These are phyloP conservation scores for Clohesyomyces aquaticus DNA, from an alignment of 495 filamentous ascomycete species.

Conservation along the genomic window DNA sequence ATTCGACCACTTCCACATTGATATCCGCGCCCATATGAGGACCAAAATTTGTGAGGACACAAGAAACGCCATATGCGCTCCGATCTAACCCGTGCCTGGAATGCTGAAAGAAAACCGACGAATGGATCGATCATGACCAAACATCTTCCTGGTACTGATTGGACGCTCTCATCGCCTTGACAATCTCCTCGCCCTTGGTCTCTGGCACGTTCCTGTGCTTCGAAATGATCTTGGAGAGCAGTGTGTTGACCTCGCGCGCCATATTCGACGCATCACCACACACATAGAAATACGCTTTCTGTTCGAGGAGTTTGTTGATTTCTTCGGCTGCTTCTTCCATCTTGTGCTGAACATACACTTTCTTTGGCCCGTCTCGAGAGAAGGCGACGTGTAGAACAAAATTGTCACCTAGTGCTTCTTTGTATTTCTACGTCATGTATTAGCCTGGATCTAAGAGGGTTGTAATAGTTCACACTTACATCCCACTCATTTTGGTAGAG, in stretches of 20 bases:
- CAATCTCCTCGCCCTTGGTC: constrained; percentile 87
- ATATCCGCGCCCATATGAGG: not conserved
- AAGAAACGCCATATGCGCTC: constrained; percentile 23
- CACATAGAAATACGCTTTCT: constrained; percentile 95
- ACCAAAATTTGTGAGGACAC: not conserved
- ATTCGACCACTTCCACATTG: not conserved
- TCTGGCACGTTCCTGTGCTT: constrained; percentile 78
- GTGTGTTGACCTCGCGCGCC: constrained; percentile 91
- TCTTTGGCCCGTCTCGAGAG: constrained; percentile 79
- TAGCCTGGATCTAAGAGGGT: constrained; percentile 19
- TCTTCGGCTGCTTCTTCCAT: constrained; percentile 80
- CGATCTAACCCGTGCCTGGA: constrained; percentile 23
- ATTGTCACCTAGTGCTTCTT: constrained; percentile 78
- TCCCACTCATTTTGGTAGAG: constrained; percentile 91
- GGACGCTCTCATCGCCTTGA: constrained; percentile 89
- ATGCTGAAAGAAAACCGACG: constrained; percentile 20
- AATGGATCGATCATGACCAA: constrained; percentile 42
- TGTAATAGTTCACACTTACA: constrained; percentile 60
- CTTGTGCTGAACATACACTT: constrained; percentile 97
- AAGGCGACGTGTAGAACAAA: constrained; percentile 91
- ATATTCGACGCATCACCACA: constrained; percentile 98
- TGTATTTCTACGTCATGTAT: constrained; percentile 66
- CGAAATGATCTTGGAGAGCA: constrained; percentile 81
- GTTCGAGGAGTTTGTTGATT: constrained; percentile 84
- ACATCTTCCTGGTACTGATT: constrained; percentile 87